Conservation (phyloP, 306 rosid genomes). For the Cicer chorassanicum region DNA sequence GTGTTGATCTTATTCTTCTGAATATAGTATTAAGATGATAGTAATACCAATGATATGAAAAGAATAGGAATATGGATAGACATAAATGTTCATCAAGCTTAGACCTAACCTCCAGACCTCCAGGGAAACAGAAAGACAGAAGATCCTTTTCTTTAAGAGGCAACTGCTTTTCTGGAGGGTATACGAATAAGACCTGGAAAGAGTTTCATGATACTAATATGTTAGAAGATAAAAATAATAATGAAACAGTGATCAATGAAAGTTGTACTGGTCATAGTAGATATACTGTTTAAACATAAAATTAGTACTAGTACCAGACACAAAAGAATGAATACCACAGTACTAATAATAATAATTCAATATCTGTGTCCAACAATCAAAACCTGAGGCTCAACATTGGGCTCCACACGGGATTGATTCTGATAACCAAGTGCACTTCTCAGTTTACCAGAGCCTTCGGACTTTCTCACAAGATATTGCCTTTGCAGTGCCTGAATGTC, state of each 20-base stretch:
- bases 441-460: conserved; percentile 75
- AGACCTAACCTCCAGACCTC: conserved; percentile 87
- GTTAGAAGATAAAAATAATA: conserved; percentile 20
- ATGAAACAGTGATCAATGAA: conserved; percentile 10
- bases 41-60: conserved; percentile 4
- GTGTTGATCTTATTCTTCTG: conserved; percentile 10
- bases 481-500: conserved; percentile 84
- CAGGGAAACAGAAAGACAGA: conserved; percentile 97
- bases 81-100: conserved; percentile 39
- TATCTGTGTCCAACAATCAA: conserved; percentile 51
- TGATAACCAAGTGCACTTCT: conserved; percentile 75
- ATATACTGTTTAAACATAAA: not conserved
- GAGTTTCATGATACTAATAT: conserved; percentile 30
- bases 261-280: not conserved
- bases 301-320: not conserved
- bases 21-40: conserved; percentile 1
- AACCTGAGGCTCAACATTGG: conserved; percentile 95
- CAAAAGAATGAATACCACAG: conserved; percentile 5
- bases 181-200: conserved; percentile 85
- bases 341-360: conserved; percentile 29
- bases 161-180: conserved; percentile 94
- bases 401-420: conserved; percentile 81
- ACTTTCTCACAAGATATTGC: conserved; percentile 65
- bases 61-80: conserved; percentile 18
- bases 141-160: conserved; percentile 92